Percentiles rank a stretch among this genome's conserved stretches.
Conservation (phyloP, 2,329 filamentous ascomycete genomes). For the Plectosphaerella sp. region DNA sequence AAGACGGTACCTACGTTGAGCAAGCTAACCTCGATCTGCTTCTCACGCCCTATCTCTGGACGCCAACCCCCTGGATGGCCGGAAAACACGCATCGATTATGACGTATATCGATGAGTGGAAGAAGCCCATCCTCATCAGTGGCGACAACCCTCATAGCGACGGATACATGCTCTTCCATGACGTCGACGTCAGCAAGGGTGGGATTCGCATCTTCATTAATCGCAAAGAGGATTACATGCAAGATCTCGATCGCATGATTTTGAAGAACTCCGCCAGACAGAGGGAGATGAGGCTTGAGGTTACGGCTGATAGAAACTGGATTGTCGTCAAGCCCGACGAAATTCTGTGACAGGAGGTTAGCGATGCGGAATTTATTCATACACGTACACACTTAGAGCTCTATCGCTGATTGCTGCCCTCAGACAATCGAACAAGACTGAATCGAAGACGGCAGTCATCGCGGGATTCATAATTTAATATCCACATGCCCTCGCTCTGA, state of each 20-base stretch:
- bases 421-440: too few species aligned
- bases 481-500: too few species aligned
- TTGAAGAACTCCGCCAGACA: conserved; percentile 26
- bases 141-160: conserved; percentile 39
- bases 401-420: too few species aligned
- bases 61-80: conserved; percentile 36
- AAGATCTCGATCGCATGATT: conserved; percentile 31
- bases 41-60: conserved; percentile 35
- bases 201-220: conserved; percentile 40
- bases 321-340: conserved; percentile 33
- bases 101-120: conserved; percentile 38
- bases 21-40: conserved; percentile 30
- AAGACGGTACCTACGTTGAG: conserved; percentile 28
- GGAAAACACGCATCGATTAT: conserved; percentile 39
- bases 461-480: too few species aligned
- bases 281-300: conserved; percentile 25
- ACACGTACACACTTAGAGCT: too few species aligned
- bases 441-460: too few species aligned
- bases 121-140: conserved; percentile 32
- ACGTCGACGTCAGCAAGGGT: conserved; percentile 33
- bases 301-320: conserved; percentile 41
- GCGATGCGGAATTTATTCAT: too few species aligned
- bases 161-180: conserved; percentile 39
- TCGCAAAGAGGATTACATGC: conserved; percentile 26
- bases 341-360: conserved; percentile 20